These are phyloP conservation scores for Scedosporium boydii DNA, from an alignment of 2,329 filamentous ascomycete species.

Conservation along the genomic window DNA sequence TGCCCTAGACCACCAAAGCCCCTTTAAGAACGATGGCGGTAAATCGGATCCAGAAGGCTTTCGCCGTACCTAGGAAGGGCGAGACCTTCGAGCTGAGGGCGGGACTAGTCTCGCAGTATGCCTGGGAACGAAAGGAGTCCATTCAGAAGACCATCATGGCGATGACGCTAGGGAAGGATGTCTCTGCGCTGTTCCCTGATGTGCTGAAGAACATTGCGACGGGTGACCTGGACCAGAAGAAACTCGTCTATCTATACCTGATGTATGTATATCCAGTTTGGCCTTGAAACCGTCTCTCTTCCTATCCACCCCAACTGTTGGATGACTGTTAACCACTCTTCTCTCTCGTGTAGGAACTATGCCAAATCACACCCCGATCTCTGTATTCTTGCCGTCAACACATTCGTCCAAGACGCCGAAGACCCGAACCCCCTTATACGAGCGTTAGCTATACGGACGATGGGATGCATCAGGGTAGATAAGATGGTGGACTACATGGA, in stretches of 20 bases:
- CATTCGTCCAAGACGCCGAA: constrained; percentile 97
- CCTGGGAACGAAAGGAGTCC: constrained; percentile 96
- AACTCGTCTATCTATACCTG: constrained; percentile 94
- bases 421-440: constrained; percentile 94
- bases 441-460: constrained; percentile 91
- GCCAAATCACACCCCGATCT: constrained; percentile 98
- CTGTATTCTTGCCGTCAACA: constrained; percentile 97
- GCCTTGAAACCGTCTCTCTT: not conserved
- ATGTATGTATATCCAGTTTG: constrained; percentile 52
- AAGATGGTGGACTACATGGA: constrained; percentile 99
- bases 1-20: not conserved
- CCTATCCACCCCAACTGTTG: not conserved
- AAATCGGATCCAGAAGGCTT: constrained; percentile 89
- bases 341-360: constrained; percentile 65
- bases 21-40: constrained; percentile 63
- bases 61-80: constrained; percentile 87
- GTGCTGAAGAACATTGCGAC: constrained; percentile 99
- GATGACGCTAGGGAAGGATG: constrained; percentile 98
- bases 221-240: constrained; percentile 92
- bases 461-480: constrained; percentile 96
- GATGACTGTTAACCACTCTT: not conserved
- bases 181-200: constrained; percentile 92
- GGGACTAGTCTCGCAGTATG: constrained; percentile 95
- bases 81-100: constrained; percentile 97
- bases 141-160: constrained; percentile 99